Evolutionary conservation across 73 alveolate genomes (phyloP).

Genomic region (Tetrahymena malaccensis): DNA sequence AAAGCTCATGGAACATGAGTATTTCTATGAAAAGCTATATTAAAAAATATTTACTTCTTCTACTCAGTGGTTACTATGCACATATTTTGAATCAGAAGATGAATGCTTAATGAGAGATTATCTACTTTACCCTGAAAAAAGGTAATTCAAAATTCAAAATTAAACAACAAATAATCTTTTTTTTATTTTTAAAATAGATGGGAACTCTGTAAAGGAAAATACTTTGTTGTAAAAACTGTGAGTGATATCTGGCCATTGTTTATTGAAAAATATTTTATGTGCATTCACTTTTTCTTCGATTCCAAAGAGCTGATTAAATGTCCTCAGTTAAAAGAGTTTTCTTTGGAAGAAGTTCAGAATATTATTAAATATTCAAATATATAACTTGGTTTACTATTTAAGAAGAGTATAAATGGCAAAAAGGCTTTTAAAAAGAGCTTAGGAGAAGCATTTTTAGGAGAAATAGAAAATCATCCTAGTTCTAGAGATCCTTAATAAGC

Average conservation of each 20-base stretch:
- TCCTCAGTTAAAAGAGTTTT: neutral
- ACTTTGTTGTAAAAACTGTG: conserved; percentile 12
- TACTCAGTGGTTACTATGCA: neutral
- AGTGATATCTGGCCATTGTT: conserved; percentile 31
- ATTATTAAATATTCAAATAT: conserved; percentile 36
- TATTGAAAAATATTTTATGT: conserved; percentile 34
- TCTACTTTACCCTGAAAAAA: conserved; percentile 13
- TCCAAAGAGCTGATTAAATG: conserved; percentile 10
- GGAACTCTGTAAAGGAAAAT: neutral
- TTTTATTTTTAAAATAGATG: neutral
- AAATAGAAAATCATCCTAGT: neutral
- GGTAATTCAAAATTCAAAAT: conserved; percentile 14
- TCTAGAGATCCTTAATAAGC: neutral
- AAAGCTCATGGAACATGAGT: conserved; percentile 4
- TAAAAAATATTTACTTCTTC: neutral
- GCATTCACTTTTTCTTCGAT: conserved; percentile 43
- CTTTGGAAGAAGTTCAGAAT: conserved; percentile 5
- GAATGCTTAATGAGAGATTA: conserved; percentile 51
- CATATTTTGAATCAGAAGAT: conserved; percentile 40
- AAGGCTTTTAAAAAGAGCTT: conserved; percentile 50
- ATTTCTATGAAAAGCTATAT: conserved; percentile 3
- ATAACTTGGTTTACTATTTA: conserved; percentile 41
- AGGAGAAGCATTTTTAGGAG: conserved; percentile 22
- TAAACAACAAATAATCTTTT: too few species aligned
- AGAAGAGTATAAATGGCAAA: conserved; percentile 43